Evolutionary conservation across 2,329 filamentous ascomycete species (phyloP), one percentile per base, ranked within the genome.

Genomic region (Cordyceps cateniannulata): DNA sequence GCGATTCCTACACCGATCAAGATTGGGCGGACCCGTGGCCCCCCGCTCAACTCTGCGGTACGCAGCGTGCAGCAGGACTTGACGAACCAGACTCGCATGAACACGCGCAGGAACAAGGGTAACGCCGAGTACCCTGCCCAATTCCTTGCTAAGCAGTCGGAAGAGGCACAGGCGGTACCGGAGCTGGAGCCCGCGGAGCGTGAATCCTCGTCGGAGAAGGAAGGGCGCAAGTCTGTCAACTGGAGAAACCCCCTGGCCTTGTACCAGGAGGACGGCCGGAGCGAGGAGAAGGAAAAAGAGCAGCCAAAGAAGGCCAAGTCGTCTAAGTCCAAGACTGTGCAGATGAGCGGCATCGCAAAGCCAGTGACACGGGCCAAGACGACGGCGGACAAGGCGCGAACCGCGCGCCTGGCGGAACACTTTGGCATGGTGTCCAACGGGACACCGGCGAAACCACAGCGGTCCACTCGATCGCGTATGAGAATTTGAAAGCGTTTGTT

Each of bases 91-190:
- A 75, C 73, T 7, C 69, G 70, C 24, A 60, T 63, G 55, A 75
- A 75, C 63, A 75, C 73, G 55, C 67, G 64, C 59, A 70, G 63
- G 63, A 75, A 75, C 65, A 73, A 65, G 68, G 72, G 72, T 24
- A 67, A 69, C 47, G 68, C 73, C 18, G 71, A 73, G 66, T 71
- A 71, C 56, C 72, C 73, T 18, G 67, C 70, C 29, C 67, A 73
- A 49, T 65, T 73, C 53, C 65, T 75, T 51, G 73, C 70, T 63
- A 71, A 65, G 64, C 62, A 66, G 59, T 65, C 66, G 51, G 68
- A 67, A 60, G 63, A 68, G 49, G 50, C 60, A 53, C 62, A 62
- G 48, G 62, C 57, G 12, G 40, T n/a, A n/a, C 16, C 40, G 27
- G 70, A 68, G 6, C 63, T 63, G 12, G 64, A 63, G n/a, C 66